These are phyloP conservation scores for Exophiala oligosperma DNA, from an alignment of 2,329 filamentous ascomycete species.

Conservation along the genomic window DNA sequence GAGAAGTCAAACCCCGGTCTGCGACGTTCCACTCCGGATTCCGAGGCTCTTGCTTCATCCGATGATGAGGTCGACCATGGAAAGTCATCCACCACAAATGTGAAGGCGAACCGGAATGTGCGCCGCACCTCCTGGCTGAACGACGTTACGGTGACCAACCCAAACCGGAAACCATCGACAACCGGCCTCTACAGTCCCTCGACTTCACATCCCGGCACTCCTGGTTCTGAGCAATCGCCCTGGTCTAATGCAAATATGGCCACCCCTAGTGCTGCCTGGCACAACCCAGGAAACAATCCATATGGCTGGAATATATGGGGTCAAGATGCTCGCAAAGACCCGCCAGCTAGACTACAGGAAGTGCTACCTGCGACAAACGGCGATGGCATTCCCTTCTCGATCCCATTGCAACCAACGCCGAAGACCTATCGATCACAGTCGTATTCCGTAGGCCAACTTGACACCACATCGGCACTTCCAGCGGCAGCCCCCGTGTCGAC, in stretches of 20 bases:
- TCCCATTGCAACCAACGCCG: slow-evolving; percentile 83
- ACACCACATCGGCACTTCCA: slow-evolving; percentile 39
- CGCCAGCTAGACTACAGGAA: slow-evolving; percentile 70
- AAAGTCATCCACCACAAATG: slow-evolving; percentile 44
- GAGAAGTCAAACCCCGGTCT: slow-evolving; percentile 70
- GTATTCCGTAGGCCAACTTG: slow-evolving; percentile 89
- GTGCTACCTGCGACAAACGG: slow-evolving; percentile 68
- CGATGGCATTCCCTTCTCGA: slow-evolving; percentile 72
- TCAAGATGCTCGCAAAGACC: slow-evolving; percentile 70
- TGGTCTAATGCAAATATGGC: slow-evolving; percentile 39
- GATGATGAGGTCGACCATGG: slow-evolving; percentile 80
- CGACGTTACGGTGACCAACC: slow-evolving; percentile 67
- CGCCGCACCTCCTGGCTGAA: slow-evolving; percentile 84
- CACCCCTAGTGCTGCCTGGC: slow-evolving; percentile 22
- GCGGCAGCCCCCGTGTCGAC: slow-evolving; percentile 36
- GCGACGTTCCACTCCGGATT: slow-evolving; percentile 86
- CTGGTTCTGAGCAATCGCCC: slow-evolving; percentile 62
- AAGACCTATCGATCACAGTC: slow-evolving; percentile 96
- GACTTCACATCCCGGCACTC: slow-evolving; percentile 77
- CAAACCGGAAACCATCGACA: slow-evolving; percentile 71
- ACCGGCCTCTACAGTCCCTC: slow-evolving; percentile 73
- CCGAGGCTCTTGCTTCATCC: slow-evolving; percentile 87
- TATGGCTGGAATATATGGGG: slow-evolving; percentile 79
- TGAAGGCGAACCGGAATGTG: slow-evolving; percentile 61
- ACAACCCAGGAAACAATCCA: slow-evolving; percentile 20